phyloP scores from a whole-genome alignment of 495 filamentous ascomycete genomes.

The Umbilicaria muhlenbergii region DNA sequence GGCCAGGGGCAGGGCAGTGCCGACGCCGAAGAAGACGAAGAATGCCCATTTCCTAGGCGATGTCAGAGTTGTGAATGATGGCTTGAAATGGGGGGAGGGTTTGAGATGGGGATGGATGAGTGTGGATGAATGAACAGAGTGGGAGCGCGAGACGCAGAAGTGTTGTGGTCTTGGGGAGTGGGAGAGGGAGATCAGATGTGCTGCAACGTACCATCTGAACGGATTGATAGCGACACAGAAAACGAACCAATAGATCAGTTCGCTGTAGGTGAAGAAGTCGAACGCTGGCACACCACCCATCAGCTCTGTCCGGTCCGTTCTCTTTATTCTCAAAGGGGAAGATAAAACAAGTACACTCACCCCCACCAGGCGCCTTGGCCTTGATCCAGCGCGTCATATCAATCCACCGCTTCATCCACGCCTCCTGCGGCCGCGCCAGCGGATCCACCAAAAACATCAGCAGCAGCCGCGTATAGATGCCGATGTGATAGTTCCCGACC shows the following conservation, averaged over 20 bases:
- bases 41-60: constrained; percentile 30
- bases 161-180: no score
- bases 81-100: no score
- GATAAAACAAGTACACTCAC: no score
- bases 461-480: constrained; percentile 72
- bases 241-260: constrained; percentile 72
- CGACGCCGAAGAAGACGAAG: constrained; percentile 69
- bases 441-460: constrained; percentile 78
- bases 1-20: constrained; percentile 43
- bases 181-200: no score
- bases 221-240: constrained; percentile 69
- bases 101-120: no score
- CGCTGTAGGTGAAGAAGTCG: constrained; percentile 78
- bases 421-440: constrained; percentile 49
- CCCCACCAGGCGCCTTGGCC: constrained; percentile 41
- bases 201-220: constrained; percentile 45
- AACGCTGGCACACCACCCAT: constrained; percentile 29
- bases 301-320: no score
- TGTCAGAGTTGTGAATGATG: no score
- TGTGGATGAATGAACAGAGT: no score
- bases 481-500: constrained; percentile 73
- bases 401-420: constrained; percentile 76
- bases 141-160: constrained; percentile 47
- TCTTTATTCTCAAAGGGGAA: no score
- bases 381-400: constrained; percentile 71